Evolutionary conservation across 2,329 filamentous ascomycete genomes (phyloP).

Genomic region (Nothophaeocryptopus gaeumannii): DNA sequence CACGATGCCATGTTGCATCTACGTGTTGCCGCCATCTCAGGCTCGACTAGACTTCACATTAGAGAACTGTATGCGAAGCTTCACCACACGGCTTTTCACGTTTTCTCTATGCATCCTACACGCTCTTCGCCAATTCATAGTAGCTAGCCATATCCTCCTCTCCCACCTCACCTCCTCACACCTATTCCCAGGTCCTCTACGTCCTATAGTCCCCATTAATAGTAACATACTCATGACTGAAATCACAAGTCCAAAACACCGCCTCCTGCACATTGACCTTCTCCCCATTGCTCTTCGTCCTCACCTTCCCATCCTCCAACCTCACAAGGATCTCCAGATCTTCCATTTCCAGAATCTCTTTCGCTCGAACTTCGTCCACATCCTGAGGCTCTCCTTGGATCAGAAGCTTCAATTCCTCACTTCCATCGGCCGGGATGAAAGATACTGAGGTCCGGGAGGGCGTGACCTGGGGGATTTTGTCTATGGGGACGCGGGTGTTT

Average conservation of each 20-base stretch:
- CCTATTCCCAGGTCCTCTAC: no score
- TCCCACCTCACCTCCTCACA: no score
- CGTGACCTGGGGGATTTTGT: constrained; percentile 51
- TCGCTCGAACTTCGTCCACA: constrained; percentile 73
- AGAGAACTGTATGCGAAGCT: no score
- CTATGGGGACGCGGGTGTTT: background rate
- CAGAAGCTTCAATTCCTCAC: constrained; percentile 69
- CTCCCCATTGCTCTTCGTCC: background rate
- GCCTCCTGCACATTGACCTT: constrained; percentile 47
- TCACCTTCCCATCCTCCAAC: constrained; percentile 58
- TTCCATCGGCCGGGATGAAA: constrained; percentile 75
- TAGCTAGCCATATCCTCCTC: no score
- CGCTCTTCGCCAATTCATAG: no score
- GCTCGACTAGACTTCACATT: no score
- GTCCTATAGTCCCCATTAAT: constrained; percentile 68
- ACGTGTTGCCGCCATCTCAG: no score
- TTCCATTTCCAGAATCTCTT: constrained; percentile 73
- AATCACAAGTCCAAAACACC: constrained; percentile 82
- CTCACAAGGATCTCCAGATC: constrained; percentile 76
- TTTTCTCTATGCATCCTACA: no score
- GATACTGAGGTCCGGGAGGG: constrained; percentile 73
- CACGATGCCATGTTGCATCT: no score
- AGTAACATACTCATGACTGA: constrained; percentile 76
- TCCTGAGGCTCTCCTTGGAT: constrained; percentile 76
- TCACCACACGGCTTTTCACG: no score